Evolutionary conservation across 345 rosid genomes (phyloP).

Genomic region (Hypericum androsaemum): DNA sequence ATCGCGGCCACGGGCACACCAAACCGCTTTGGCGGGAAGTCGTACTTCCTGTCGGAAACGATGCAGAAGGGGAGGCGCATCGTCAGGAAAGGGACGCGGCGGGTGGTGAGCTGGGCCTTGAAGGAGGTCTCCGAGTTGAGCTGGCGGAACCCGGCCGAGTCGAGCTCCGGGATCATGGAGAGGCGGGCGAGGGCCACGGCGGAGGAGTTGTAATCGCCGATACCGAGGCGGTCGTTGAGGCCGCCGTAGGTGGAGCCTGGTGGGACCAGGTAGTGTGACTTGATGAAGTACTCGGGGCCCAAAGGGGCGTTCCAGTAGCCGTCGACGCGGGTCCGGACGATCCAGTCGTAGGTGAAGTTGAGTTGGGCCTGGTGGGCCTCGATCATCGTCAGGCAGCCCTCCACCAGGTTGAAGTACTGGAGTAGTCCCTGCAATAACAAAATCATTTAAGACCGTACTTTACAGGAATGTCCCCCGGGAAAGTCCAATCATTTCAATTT

Average conservation of each 20-base stretch:
- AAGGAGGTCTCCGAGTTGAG: conserved; percentile 87
- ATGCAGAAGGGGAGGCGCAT: conserved; percentile 67
- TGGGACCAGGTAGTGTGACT: conserved; percentile 61
- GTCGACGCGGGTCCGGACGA: conserved; percentile 86
- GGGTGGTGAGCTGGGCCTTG: conserved; percentile 60
- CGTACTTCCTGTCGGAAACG: conserved; percentile 53
- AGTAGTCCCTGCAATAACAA: conserved; percentile 50
- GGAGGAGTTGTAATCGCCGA: conserved; percentile 60
- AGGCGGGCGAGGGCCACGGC: conserved; percentile 70
- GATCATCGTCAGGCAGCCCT: conserved; percentile 71
- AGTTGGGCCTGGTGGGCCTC: conserved; percentile 36
- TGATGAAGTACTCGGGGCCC: conserved; percentile 42
- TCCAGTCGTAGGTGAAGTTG: conserved; percentile 76
- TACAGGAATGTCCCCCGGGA: no score
- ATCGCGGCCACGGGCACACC: conserved; percentile 82
- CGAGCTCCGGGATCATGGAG: conserved; percentile 59
- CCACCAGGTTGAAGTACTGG: conserved; percentile 75
- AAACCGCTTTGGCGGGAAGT: conserved; percentile 47
- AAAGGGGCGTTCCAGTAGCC: conserved; percentile 75
- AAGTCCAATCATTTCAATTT: no score
- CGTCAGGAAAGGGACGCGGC: conserved; percentile 29
- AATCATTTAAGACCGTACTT: background rate
- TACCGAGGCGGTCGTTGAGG: conserved; percentile 82
- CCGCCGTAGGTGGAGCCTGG: conserved; percentile 85
- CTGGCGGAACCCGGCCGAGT: conserved; percentile 35